phyloP scores from a whole-genome alignment of 106 monocot genomes.

The Allium fistulosum region DNA sequence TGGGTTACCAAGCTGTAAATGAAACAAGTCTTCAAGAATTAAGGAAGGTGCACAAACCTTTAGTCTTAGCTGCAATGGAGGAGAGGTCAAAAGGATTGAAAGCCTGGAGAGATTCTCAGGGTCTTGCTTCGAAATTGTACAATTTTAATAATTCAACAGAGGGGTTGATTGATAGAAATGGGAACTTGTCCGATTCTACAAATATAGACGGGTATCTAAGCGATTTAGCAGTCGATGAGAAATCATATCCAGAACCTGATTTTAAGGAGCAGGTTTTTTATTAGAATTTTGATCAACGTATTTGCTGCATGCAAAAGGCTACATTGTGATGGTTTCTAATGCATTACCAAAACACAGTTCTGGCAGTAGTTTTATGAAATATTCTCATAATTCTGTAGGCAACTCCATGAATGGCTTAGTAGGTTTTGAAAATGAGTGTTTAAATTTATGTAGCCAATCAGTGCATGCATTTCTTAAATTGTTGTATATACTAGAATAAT shows the following conservation, averaged over 20 bases:
- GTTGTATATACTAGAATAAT: no score
- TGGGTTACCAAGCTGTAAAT: constrained; percentile 86
- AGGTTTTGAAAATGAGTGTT: no score
- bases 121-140: constrained; percentile 85
- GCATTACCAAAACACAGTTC: no score
- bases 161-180: constrained; percentile 5
- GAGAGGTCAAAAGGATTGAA: constrained; percentile 76
- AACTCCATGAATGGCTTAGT: no score
- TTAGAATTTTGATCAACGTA: no score
- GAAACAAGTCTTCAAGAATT: constrained; percentile 65
- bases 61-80: constrained; percentile 73
- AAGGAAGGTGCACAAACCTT: constrained; percentile 77
- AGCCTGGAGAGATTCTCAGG: constrained; percentile 67
- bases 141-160: constrained; percentile 46
- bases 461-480: no score
- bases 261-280: constrained; percentile 64
- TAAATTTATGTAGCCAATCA: no score
- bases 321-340: no score
- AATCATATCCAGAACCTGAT: constrained; percentile 59
- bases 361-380: no score
- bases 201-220: constrained; percentile 29
- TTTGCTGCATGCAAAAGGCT: no score
- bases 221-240: constrained; percentile 31
- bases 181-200: constrained; percentile 12
- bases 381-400: no score